Conservation (phyloP, 805 yeast genomes). For the Clavispora fructus region DNA sequence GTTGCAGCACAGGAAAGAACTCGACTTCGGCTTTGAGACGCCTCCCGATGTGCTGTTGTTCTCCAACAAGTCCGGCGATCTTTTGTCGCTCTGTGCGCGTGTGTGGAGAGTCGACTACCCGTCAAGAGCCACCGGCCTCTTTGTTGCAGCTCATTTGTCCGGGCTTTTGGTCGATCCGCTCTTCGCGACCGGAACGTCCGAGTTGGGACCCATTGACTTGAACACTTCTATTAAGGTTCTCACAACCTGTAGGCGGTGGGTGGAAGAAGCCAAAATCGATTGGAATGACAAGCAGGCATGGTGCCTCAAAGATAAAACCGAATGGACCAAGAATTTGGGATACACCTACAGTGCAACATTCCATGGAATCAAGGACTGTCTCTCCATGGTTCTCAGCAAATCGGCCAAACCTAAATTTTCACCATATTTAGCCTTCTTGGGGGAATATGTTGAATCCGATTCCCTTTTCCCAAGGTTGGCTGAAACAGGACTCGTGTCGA, state of each 20-base stretch:
- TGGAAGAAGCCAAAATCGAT: slow-evolving; percentile 28
- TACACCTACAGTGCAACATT: slow-evolving; percentile 44
- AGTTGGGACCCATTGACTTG: slow-evolving; percentile 28
- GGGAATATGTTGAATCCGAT: slow-evolving; percentile 46
- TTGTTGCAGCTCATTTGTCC: slow-evolving; percentile 41
- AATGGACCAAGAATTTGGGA: slow-evolving; percentile 45
- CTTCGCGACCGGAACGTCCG: slow-evolving; percentile 13
- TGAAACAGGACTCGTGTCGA: slow-evolving; percentile 33
- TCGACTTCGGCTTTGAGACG: background rate
- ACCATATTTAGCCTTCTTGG: slow-evolving; percentile 45
- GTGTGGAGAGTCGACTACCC: slow-evolving; percentile 57
- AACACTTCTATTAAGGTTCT: slow-evolving; percentile 21
- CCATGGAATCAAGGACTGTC: slow-evolving; percentile 36
- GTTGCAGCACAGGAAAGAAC: slow-evolving; percentile 10
- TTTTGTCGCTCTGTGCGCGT: slow-evolving; percentile 42
- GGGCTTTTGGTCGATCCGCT: slow-evolving; percentile 28
- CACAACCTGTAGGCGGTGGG: slow-evolving; percentile 22
- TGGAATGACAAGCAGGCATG: slow-evolving; percentile 30
- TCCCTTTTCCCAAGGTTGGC: slow-evolving; percentile 32
- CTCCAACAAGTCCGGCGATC: slow-evolving; percentile 37
- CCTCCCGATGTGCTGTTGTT: slow-evolving; percentile 19
- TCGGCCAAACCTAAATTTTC: slow-evolving; percentile 54
- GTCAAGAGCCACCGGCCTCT: slow-evolving; percentile 45
- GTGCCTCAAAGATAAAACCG: slow-evolving; percentile 42
- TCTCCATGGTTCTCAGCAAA: slow-evolving; percentile 37